phyloP scores from a whole-genome alignment of 169 alveolate genomes.

The Plasmodium adleri region DNA sequence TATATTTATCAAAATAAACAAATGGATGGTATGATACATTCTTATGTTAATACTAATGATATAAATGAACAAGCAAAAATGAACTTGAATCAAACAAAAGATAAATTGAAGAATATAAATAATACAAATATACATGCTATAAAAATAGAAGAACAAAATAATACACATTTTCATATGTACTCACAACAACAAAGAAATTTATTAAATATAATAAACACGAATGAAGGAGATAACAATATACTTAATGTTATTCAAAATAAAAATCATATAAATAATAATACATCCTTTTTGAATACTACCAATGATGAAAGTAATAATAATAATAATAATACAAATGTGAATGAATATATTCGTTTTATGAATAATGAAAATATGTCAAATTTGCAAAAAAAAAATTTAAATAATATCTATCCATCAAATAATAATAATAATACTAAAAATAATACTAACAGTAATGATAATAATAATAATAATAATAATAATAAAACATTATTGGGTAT shows the following conservation, averaged over 20 bases:
- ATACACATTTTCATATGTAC: neutral
- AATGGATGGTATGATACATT: slow-evolving; percentile 3
- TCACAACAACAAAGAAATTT: slow-evolving; percentile 1
- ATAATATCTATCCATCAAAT: too few species aligned
- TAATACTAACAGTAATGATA: neutral
- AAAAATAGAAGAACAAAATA: neutral
- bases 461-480: neutral
- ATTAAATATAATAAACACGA: neutral
- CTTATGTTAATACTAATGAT: neutral
- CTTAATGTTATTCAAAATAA: neutral
- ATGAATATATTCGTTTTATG: neutral
- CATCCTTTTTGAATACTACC: neutral
- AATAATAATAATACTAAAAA: too few species aligned
- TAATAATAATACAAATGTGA: neutral
- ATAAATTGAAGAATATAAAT: too few species aligned
- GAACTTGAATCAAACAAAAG: too few species aligned
- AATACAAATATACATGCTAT: neutral
- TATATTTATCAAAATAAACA: slow-evolving; percentile 22
- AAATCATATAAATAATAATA: neutral
- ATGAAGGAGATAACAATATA: too few species aligned
- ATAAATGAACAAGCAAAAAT: neutral
- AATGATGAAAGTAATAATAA: neutral
- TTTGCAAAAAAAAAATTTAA: neutral
- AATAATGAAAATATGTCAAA: neutral
- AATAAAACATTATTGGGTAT: neutral